Evolutionary conservation across 768 basidiomycete species (phyloP).

Genomic region (Rhodosporidiobolus odoratus): DNA sequence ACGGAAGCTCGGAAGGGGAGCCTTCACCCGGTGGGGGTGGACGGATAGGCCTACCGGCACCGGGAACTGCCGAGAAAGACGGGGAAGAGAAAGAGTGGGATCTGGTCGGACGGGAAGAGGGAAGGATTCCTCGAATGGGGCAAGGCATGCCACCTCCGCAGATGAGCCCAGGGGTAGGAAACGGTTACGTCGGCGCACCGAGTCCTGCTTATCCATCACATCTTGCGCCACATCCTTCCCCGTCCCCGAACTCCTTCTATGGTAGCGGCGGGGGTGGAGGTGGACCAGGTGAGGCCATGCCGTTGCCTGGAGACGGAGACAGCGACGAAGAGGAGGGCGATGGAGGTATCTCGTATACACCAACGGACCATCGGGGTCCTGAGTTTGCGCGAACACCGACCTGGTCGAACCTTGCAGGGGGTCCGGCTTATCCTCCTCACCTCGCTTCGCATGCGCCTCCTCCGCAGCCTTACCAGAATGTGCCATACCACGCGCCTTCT

Average conservation of each 20-base stretch:
- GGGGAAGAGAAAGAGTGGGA: slow-evolving; percentile 9
- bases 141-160: background rate
- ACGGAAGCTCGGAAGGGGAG: background rate
- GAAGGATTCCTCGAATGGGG: background rate
- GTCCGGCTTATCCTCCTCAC: too few relatives aligned
- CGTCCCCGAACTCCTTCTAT: background rate
- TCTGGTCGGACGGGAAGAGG: background rate
- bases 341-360: slow-evolving; percentile 6
- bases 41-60: slow-evolving; percentile 1
- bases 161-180: background rate
- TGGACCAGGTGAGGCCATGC: background rate
- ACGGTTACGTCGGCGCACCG: background rate
- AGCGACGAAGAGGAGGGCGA: slow-evolving; percentile 14
- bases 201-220: background rate
- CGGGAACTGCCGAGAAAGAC: slow-evolving; percentile 10
- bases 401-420: background rate
- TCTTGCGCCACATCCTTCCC: background rate
- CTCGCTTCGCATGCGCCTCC: too few relatives aligned
- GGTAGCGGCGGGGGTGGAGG: background rate
- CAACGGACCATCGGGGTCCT: background rate
- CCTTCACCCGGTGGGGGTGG: background rate
- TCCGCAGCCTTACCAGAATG: background rate
- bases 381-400: background rate
- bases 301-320: slow-evolving; percentile 12
- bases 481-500: background rate